Base-by-base conservation (phyloP, 345 rosid species). In the Salix udensis region DNA sequence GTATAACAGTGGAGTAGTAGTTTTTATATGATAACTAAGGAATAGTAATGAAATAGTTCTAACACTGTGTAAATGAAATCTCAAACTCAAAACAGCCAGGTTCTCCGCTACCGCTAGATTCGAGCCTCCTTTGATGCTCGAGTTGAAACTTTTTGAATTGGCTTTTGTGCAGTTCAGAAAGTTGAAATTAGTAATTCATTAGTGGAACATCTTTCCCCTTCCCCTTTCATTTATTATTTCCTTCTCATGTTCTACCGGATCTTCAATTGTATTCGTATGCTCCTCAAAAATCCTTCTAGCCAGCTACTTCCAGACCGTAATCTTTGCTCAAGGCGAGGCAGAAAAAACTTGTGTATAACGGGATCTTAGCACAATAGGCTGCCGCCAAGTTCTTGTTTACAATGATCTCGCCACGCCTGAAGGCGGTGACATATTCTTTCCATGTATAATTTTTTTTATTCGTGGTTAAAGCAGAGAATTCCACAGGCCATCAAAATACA, bases 61-160 rank as follows among this genome's bases (percentile, higher is more conserved):
- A 74, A 67, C 26, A 30, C 58, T 50, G 66, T 79, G 83, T 83
- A 86, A 79, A 86, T 83, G 78, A 48, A 72, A 76, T 75, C 66
- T 65, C 55, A 71, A 74, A 42, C 42, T 71, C 61, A 31, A 62
- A 46, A 78, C 74, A 72, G 67, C 23, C 24, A 71, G 82, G 67
- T 73, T 67, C 46, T 11, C 46, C 46, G 4, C 46, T 42, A 42
- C 46, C 28, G 36, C 40, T 15, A 50, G 48, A 26, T 39, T 62
- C 26, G 65, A 79, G 79, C 53, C 69, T 23, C 58, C 37, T 52
- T 42, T 30, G 28, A 5, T 80, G 76, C 52, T 39, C 18, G 64
- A 4, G 34, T 4, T 28, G 71, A 26, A 9, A 28, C 30, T 11
- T 16, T 53, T 31, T 31, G 21, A 10, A 21, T 14, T 4, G 11